A percentile compares a stretch with the other conserved stretches of the same genome.
These are phyloP conservation scores for Tuber indicum DNA, from an alignment of 495 filamentous ascomycete genomes.

Conservation along the genomic window DNA sequence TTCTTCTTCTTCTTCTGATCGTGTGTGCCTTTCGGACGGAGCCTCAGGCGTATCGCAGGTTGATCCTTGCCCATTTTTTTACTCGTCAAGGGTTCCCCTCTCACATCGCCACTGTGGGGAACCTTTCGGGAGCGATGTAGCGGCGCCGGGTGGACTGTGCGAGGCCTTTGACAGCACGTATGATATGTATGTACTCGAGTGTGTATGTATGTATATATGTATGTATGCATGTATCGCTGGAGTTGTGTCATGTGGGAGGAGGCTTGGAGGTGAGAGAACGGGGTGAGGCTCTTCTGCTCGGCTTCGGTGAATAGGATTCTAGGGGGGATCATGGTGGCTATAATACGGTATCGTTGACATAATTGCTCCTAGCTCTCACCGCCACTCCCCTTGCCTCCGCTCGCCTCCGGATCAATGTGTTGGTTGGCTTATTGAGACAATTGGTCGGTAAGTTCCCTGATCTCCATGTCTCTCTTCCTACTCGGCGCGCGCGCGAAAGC, in stretches of 20 bases:
- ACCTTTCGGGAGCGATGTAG: background rate
- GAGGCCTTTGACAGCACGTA: no score
- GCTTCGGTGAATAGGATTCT: background rate
- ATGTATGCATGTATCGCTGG: no score
- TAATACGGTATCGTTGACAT: no score
- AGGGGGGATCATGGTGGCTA: background rate
- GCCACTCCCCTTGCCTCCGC: background rate
- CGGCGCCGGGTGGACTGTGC: background rate
- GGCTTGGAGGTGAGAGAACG: background rate
- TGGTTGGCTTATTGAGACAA: background rate
- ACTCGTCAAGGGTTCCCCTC: no score
- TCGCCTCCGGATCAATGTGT: background rate
- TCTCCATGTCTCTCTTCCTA: background rate
- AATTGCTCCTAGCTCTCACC: background rate
- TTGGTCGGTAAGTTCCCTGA: background rate
- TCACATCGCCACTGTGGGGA: background rate
- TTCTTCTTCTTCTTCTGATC: no score
- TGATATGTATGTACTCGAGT: no score
- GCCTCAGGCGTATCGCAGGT: background rate
- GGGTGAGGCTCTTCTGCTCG: background rate
- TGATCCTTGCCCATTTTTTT: background rate
- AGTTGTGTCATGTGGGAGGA: background rate
- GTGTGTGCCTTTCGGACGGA: background rate
- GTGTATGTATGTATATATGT: no score
- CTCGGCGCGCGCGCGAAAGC: background rate